These are phyloP conservation scores for Yamadazyma epiphylla DNA, from an alignment of 1,139 yeast genomes.

Conservation along the genomic window DNA sequence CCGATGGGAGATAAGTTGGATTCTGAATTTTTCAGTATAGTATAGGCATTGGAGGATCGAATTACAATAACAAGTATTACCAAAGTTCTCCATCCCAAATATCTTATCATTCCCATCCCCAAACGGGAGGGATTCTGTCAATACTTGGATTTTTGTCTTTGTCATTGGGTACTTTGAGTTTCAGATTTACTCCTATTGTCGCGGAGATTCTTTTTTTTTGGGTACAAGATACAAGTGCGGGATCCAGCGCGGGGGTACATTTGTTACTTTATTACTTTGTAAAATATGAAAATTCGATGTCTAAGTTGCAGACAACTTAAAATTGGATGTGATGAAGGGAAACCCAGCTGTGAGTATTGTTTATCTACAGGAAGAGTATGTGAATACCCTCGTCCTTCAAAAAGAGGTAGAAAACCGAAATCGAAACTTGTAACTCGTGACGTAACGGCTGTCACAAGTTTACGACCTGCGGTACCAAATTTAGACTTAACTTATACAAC, in stretches of 20 bases:
- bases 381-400: slow-evolving; percentile 11
- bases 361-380: slow-evolving; percentile 21
- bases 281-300: slow-evolving; percentile 5
- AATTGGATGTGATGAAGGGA: slow-evolving; percentile 22
- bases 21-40: slow-evolving; percentile 67
- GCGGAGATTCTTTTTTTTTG: no score
- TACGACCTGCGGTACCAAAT: no score
- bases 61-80: slow-evolving; percentile 92
- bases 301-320: slow-evolving; percentile 7
- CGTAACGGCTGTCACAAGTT: no score
- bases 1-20: slow-evolving; percentile 41
- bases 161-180: no score
- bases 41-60: slow-evolving; percentile 86
- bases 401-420: slow-evolving; percentile 1
- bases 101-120: slow-evolving; percentile 72
- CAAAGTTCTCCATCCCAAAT: slow-evolving; percentile 94
- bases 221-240: no score
- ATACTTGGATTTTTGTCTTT: slow-evolving; percentile 5
- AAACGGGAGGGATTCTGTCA: slow-evolving; percentile 24
- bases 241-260: no score
- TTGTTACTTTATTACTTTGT: no score
- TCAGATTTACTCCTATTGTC: no score
- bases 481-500: no score
- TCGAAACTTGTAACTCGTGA: no score
- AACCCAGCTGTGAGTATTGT: slow-evolving; percentile 29